A percentile compares a stretch with the other conserved stretches of the same genome.
Evolutionary conservation across 1,284 basidiomycete genomes (phyloP).

Genomic region (Leccinum pachyderme): DNA sequence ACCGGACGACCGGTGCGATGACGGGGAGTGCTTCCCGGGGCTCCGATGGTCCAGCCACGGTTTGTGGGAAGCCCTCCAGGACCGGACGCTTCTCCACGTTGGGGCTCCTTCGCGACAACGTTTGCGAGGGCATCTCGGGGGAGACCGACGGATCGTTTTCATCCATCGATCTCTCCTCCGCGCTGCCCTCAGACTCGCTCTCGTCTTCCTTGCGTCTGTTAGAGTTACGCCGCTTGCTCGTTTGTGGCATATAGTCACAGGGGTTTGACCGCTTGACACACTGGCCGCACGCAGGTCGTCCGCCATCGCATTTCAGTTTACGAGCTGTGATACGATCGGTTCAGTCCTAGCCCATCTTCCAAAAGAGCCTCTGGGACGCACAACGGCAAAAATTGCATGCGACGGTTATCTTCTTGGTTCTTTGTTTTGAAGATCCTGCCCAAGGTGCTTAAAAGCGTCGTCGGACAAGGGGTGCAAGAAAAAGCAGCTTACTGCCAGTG

Average conservation of each 20-base stretch:
- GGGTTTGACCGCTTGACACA: conserved; percentile 71
- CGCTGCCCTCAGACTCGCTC: conserved; percentile 63
- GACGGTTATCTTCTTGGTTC: conserved; percentile 78
- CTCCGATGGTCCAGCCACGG: conserved; percentile 36
- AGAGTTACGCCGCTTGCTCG: conserved; percentile 61
- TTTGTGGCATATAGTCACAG: conserved; percentile 77
- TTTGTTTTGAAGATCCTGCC: conserved; percentile 47
- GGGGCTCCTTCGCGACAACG: conserved; percentile 58
- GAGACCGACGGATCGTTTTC: conserved; percentile 63
- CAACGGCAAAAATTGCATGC: conserved; percentile 85
- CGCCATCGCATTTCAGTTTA: conserved; percentile 82
- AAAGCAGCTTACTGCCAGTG: conserved; percentile 28
- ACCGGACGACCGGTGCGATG: conserved; percentile 28
- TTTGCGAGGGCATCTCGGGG: conserved; percentile 56
- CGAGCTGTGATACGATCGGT: conserved; percentile 49
- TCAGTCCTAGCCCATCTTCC: conserved; percentile 19
- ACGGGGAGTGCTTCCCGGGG: conserved; percentile 29
- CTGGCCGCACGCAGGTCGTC: conserved; percentile 73
- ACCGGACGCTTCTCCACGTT: conserved; percentile 51
- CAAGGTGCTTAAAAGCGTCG: conserved; percentile 4
- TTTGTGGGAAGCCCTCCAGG: conserved; percentile 32
- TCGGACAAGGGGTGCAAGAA: conserved; percentile 5
- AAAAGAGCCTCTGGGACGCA: conserved; percentile 40
- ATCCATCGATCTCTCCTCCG: conserved; percentile 55
- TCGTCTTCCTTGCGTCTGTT: conserved; percentile 58